Percentiles rank a stretch among this genome's conserved stretches.
Evolutionary conservation across 2,329 filamentous ascomycete species (phyloP).

Genomic region (Ustilaginoidea virens): DNA sequence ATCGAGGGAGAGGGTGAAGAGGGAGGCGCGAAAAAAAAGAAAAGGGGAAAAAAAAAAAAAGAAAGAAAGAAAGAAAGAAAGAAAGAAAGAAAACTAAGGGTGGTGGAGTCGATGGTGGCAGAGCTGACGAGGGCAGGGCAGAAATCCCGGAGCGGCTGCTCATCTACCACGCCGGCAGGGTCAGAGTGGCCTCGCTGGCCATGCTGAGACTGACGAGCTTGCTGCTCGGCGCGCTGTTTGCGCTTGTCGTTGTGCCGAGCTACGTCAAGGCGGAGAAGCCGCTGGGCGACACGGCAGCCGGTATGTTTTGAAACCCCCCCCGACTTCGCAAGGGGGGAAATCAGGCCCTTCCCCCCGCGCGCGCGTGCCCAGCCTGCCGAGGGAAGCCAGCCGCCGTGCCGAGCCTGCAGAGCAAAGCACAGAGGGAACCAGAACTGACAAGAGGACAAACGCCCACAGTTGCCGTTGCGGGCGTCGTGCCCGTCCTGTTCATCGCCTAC

Average conservation of each 20-base stretch:
- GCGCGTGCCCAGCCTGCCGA: too few relatives aligned
- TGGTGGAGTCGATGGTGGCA: neutral
- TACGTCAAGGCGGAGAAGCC: constrained; percentile 30
- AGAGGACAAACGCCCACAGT: constrained; percentile 22
- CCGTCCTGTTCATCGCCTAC: constrained; percentile 48
- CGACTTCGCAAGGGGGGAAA: too few relatives aligned
- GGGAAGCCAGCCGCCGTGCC: too few relatives aligned
- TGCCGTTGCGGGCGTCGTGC: constrained; percentile 43
- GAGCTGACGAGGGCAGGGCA: constrained; percentile 9
- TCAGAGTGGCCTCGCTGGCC: constrained; percentile 50
- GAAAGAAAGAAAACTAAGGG: neutral
- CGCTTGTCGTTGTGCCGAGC: constrained; percentile 44
- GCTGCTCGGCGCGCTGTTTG: constrained; percentile 52
- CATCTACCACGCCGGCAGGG: constrained; percentile 62
- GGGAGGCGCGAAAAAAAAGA: neutral
- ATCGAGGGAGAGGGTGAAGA: too few relatives aligned
- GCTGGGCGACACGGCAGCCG: constrained; percentile 17
- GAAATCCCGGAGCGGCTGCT: constrained; percentile 44
- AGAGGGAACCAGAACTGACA: neutral
- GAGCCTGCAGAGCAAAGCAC: neutral
- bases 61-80: neutral
- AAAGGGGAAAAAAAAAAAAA: neutral
- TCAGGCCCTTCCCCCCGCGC: neutral
- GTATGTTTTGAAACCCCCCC: constrained; percentile 17
- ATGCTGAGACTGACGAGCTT: constrained; percentile 57